Evolutionary conservation across 1,284 basidiomycete species (phyloP).

Genomic region (Chondrostereum purpureum): DNA sequence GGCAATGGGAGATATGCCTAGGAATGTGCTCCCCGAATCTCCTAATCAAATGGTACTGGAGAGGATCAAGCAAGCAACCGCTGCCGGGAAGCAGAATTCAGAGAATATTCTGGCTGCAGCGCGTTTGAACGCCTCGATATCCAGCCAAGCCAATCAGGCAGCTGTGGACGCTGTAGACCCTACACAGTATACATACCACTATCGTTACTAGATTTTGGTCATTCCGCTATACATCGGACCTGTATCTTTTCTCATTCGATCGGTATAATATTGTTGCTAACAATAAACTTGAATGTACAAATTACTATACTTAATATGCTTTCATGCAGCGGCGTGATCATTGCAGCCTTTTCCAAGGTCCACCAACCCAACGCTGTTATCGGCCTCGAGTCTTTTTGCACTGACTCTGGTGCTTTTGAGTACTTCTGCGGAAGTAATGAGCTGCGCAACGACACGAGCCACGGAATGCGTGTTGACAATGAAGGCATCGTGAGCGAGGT

Average conservation of each 20-base stretch:
- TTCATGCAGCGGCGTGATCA: too few species aligned
- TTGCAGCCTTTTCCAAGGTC: too few species aligned
- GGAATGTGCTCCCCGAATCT: conserved; percentile 1
- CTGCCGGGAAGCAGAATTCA: not conserved
- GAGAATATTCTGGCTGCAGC: not conserved
- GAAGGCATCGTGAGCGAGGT: conserved; percentile 11
- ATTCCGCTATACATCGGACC: too few species aligned
- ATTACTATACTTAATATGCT: too few species aligned
- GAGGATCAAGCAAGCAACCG: not conserved
- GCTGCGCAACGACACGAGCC: not conserved
- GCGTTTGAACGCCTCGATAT: not conserved
- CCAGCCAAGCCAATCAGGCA: not conserved
- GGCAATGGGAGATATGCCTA: conserved; percentile 4
- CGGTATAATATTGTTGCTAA: too few species aligned
- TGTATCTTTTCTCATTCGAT: too few species aligned
- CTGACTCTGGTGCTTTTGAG: too few species aligned
- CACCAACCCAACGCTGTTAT: too few species aligned
- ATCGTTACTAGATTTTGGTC: too few species aligned
- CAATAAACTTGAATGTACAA: too few species aligned
- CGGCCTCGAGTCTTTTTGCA: too few species aligned
- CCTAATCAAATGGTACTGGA: conserved; percentile 4
- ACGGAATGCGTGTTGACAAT: not conserved
- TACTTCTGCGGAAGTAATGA: not conserved
- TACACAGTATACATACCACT: not conserved
- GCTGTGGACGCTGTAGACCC: not conserved